Evolutionary conservation across 1,284 basidiomycete species (phyloP).

Genomic region (Cryptococcus maquisensis): DNA sequence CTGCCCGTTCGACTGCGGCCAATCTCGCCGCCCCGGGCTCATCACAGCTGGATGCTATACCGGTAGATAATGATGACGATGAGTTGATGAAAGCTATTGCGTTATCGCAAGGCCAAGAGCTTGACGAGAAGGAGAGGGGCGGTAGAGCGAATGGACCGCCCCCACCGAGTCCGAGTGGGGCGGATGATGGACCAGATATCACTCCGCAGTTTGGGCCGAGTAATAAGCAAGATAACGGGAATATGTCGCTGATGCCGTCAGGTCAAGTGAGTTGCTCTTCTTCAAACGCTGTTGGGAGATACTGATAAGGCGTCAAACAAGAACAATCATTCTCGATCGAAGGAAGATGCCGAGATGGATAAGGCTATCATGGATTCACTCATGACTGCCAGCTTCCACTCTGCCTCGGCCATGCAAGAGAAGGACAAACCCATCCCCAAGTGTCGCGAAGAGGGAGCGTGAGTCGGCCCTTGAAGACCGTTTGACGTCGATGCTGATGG

Average conservation of each 20-base stretch:
- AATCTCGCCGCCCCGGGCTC: background rate
- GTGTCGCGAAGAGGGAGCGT: conserved; percentile 27
- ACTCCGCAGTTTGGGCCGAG: conserved; percentile 35
- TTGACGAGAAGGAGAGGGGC: conserved; percentile 27
- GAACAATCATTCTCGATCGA: conserved; percentile 15
- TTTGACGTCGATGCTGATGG: background rate
- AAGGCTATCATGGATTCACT: conserved; percentile 43
- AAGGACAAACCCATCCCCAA: conserved; percentile 16
- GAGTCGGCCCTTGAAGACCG: conserved; percentile 8
- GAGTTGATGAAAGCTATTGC: conserved; percentile 10
- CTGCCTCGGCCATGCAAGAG: conserved; percentile 17
- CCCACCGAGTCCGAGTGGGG: conserved; percentile 31
- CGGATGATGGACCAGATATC: background rate
- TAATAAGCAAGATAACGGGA: conserved; percentile 34
- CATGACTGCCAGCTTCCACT: conserved; percentile 45
- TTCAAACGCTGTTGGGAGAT: background rate
- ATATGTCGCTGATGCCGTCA: conserved; percentile 23
- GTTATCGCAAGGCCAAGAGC: conserved; percentile 8
- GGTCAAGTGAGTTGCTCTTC: conserved; percentile 5
- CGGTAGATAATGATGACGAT: conserved; percentile 10
- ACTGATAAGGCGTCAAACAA: background rate
- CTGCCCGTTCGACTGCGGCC: background rate
- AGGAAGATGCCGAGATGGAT: conserved; percentile 41
- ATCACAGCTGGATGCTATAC: background rate
- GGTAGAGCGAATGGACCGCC: conserved; percentile 37